phyloP scores from a whole-genome alignment of 2,329 filamentous ascomycete species.

The Sphaerostilbella broomeana region DNA sequence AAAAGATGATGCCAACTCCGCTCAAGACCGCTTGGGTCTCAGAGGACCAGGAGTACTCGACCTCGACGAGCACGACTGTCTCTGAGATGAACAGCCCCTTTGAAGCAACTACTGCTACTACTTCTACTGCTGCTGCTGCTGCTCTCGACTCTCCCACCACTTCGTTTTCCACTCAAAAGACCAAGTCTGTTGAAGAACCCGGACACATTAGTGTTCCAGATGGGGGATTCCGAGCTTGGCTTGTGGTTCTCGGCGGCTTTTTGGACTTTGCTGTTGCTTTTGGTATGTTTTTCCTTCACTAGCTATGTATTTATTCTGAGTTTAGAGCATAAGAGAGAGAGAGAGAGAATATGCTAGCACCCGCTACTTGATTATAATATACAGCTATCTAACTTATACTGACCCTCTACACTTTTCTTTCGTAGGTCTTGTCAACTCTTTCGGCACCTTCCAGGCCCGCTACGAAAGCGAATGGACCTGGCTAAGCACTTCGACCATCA shows the following conservation, averaged over 20 bases:
- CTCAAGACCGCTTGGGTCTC: not conserved
- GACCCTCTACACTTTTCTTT: not conserved
- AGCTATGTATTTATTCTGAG: no score
- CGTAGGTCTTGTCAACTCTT: slow-evolving; percentile 32
- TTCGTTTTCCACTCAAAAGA: not conserved
- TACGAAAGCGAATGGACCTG: slow-evolving; percentile 34
- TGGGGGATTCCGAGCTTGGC: slow-evolving; percentile 25
- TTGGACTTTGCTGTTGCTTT: slow-evolving; percentile 23
- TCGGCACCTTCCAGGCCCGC: slow-evolving; percentile 49
- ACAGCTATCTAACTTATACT: no score
- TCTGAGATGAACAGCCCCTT: no score
- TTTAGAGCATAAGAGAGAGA: no score
- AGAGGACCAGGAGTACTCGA: no score
- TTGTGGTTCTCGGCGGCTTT: slow-evolving; percentile 27
- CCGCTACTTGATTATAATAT: no score
- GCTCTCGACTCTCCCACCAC: slow-evolving; percentile 1
- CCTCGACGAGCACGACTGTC: no score
- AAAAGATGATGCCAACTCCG: not conserved
- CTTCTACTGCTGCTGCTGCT: not conserved
- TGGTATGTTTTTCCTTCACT: slow-evolving; percentile 18
- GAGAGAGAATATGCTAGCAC: no score
- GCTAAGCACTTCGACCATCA: slow-evolving; percentile 25
- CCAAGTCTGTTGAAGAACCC: not conserved
- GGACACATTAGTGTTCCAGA: slow-evolving; percentile 16
- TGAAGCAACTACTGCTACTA: not conserved